Evolutionary conservation across 2,329 filamentous ascomycete species (phyloP).

Genomic region (Cyclaneusma minus): DNA sequence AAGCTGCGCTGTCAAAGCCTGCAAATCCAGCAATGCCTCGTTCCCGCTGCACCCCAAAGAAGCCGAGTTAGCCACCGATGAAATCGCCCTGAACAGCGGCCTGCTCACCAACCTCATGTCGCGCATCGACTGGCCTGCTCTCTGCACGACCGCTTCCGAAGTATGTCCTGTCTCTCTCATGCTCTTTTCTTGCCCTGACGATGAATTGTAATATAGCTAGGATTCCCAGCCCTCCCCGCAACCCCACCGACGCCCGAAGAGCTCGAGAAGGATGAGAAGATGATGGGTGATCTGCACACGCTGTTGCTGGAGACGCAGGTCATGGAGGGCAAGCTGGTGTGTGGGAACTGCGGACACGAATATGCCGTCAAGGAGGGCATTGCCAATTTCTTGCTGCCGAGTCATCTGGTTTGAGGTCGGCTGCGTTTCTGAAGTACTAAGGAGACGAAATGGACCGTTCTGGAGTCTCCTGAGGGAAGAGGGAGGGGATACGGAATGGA

Average conservation of each 20-base stretch:
- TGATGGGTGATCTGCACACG: slow-evolving; percentile 62
- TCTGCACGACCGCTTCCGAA: slow-evolving; percentile 63
- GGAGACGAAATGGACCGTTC: not conserved
- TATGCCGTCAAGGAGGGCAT: slow-evolving; percentile 93
- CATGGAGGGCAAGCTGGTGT: slow-evolving; percentile 75
- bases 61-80: slow-evolving; percentile 74
- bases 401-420: slow-evolving; percentile 65
- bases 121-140: slow-evolving; percentile 73
- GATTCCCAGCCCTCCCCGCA: slow-evolving; percentile 58
- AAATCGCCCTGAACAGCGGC: slow-evolving; percentile 64
- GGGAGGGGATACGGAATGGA: not conserved
- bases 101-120: slow-evolving; percentile 78
- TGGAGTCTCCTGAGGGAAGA: not conserved
- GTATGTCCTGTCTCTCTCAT: slow-evolving; percentile 29
- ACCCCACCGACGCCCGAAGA: slow-evolving; percentile 46
- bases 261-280: slow-evolving; percentile 49
- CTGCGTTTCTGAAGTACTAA: slow-evolving; percentile 1
- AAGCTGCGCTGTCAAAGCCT: slow-evolving; percentile 88
- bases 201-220: slow-evolving; percentile 41
- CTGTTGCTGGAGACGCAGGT: slow-evolving; percentile 83
- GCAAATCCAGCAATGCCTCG: slow-evolving; percentile 64
- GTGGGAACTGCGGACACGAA: slow-evolving; percentile 82
- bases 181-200: slow-evolving; percentile 1
- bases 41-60: slow-evolving; percentile 90
- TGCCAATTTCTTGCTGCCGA: slow-evolving; percentile 87